These are phyloP conservation scores for Pyrenophora seminiperda DNA, from an alignment of 2,329 filamentous ascomycete species.

Conservation along the genomic window DNA sequence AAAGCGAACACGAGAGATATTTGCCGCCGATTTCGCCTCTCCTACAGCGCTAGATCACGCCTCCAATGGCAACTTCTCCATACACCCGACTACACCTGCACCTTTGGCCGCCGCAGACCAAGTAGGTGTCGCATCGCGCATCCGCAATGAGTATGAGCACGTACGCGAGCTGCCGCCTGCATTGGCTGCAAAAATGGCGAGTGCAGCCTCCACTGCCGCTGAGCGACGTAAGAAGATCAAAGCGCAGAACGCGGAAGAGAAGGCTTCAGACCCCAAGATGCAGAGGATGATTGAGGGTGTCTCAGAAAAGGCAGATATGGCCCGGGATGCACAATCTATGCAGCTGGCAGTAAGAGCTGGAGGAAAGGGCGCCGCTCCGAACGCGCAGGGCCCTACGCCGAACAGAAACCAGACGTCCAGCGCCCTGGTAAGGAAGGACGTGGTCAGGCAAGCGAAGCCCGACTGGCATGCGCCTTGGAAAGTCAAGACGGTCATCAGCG, in stretches of 20 bases:
- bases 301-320: slow-evolving; percentile 54
- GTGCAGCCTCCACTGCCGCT: slow-evolving; percentile 60
- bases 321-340: slow-evolving; percentile 56
- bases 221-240: slow-evolving; percentile 68
- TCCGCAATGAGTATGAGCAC: slow-evolving; percentile 75
- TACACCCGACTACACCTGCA: slow-evolving; percentile 53
- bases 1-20: slow-evolving; percentile 61
- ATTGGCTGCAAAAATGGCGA: slow-evolving; percentile 79
- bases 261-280: slow-evolving; percentile 60
- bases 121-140: slow-evolving; percentile 60
- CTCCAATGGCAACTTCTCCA: slow-evolving; percentile 46
- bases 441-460: slow-evolving; percentile 72
- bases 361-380: slow-evolving; percentile 55
- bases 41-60: slow-evolving; percentile 50
- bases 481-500: slow-evolving; percentile 94
- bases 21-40: slow-evolving; percentile 58
- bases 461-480: slow-evolving; percentile 99
- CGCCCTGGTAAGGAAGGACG: slow-evolving; percentile 67
- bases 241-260: slow-evolving; percentile 54
- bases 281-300: slow-evolving; percentile 72
- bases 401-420: slow-evolving; percentile 58
- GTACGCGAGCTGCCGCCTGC: slow-evolving; percentile 77
- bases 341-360: slow-evolving; percentile 61
- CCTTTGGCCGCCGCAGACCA: slow-evolving; percentile 52
- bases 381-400: slow-evolving; percentile 61